Conservation (phyloP, 2,329 filamentous ascomycete species). For the Sporothrix dimorphospora region DNA sequence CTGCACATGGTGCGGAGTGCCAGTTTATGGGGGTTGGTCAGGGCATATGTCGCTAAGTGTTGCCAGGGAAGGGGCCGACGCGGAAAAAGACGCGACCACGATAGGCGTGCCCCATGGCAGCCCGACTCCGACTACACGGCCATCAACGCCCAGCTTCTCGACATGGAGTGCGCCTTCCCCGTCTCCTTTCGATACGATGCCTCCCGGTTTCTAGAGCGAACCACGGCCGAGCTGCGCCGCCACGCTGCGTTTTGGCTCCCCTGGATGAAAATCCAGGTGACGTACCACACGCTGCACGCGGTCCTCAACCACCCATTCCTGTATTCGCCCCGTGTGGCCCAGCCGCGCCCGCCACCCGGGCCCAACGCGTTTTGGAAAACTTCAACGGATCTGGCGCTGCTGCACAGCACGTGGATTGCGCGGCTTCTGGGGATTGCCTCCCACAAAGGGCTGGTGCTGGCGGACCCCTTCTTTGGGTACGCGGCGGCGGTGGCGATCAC, state of each 20-base stretch:
- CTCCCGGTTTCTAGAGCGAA: slow-evolving; percentile 56
- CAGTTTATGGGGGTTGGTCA: slow-evolving; percentile 12
- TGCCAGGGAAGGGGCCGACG: background rate
- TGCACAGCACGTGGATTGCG: slow-evolving; percentile 58
- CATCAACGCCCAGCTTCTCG: slow-evolving; percentile 11
- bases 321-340: slow-evolving; percentile 44
- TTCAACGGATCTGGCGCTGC: slow-evolving; percentile 54
- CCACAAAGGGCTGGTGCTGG: background rate
- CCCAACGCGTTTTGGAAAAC: slow-evolving; percentile 59
- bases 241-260: slow-evolving; percentile 55
- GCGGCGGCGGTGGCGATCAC: slow-evolving; percentile 7
- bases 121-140: slow-evolving; percentile 18
- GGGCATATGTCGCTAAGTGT: background rate
- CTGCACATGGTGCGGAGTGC: slow-evolving; percentile 23
- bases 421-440: slow-evolving; percentile 57
- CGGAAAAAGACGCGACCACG: too few relatives aligned
- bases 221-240: slow-evolving; percentile 48
- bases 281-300: slow-evolving; percentile 55
- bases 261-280: slow-evolving; percentile 58
- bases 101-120: slow-evolving; percentile 10
- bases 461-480: slow-evolving; percentile 21
- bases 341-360: slow-evolving; percentile 40
- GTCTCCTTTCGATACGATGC: slow-evolving; percentile 49
- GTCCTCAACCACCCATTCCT: slow-evolving; percentile 58
- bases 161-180: slow-evolving; percentile 8